phyloP scores from a whole-genome alignment of 495 filamentous ascomycete genomes.

The Xylaria telfairii region DNA sequence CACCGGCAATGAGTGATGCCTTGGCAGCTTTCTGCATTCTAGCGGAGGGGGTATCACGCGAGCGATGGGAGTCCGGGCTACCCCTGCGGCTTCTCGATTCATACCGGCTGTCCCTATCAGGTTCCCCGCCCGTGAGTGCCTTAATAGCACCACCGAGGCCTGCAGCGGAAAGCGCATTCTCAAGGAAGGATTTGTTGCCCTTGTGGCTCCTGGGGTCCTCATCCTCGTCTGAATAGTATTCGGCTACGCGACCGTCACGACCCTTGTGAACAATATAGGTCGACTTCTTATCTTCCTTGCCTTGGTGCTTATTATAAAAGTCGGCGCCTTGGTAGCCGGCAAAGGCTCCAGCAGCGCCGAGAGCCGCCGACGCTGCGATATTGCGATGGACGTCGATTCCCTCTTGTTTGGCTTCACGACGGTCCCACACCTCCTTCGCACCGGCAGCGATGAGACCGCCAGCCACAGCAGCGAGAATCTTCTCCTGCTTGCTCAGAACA shows the following conservation, averaged over 20 bases:
- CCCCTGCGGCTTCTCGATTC: slow-evolving; percentile 57
- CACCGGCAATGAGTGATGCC: slow-evolving; percentile 84
- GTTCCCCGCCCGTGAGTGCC: slow-evolving; percentile 49
- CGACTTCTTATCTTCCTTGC: slow-evolving; percentile 55
- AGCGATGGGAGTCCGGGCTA: slow-evolving; percentile 50
- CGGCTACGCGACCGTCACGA: slow-evolving; percentile 49
- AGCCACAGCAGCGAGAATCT: slow-evolving; percentile 61
- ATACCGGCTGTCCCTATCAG: slow-evolving; percentile 55
- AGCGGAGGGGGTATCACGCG: slow-evolving; percentile 34
- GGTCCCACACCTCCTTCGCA: slow-evolving; percentile 63
- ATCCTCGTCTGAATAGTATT: slow-evolving; percentile 61
- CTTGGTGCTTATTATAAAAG: slow-evolving; percentile 57
- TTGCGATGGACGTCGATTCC: slow-evolving; percentile 55
- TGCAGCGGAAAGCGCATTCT: slow-evolving; percentile 69
- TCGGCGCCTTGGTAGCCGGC: slow-evolving; percentile 62
- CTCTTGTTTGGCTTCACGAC: slow-evolving; percentile 56
- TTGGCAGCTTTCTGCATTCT: slow-evolving; percentile 85
- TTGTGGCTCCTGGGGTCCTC: slow-evolving; percentile 56
- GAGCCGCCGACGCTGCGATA: slow-evolving; percentile 55
- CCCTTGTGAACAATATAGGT: slow-evolving; percentile 47
- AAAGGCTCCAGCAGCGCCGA: slow-evolving; percentile 61
- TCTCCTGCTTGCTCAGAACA: slow-evolving; percentile 61
- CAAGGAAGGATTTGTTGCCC: slow-evolving; percentile 72
- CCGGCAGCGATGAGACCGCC: slow-evolving; percentile 59
- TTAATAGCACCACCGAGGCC: slow-evolving; percentile 70